Percentiles rank a stretch among this genome's conserved stretches.
Conservation (phyloP, 1,284 basidiomycete genomes). For the Boletus semigastroideus region DNA sequence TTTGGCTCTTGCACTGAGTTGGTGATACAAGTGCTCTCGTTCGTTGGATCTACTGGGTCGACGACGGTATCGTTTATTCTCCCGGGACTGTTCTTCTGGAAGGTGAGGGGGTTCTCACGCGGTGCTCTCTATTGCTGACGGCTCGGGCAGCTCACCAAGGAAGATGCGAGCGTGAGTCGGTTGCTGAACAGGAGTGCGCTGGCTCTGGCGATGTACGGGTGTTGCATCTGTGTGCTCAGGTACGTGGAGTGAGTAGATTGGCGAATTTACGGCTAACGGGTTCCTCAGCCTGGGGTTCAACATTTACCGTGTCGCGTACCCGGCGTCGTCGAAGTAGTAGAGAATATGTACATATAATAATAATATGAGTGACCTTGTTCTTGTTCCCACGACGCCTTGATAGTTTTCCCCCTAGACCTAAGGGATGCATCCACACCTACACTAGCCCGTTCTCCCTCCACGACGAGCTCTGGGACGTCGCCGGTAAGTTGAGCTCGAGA, state of each 20-base stretch:
- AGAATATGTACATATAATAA: too few relatives aligned
- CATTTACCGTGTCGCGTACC: constrained; percentile 59
- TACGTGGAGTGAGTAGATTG: constrained; percentile 40
- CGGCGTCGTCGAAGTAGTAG: too few relatives aligned
- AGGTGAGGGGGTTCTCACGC: constrained; percentile 45
- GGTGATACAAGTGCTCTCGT: constrained; percentile 72
- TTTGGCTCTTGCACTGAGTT: constrained; percentile 17
- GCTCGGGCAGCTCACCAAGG: constrained; percentile 64
- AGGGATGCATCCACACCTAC: constrained; percentile 27
- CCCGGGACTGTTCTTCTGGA: constrained; percentile 85
- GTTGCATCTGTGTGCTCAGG: constrained; percentile 87
- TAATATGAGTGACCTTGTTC: constrained; percentile 2
- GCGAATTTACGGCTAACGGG: constrained; percentile 6
- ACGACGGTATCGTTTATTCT: constrained; percentile 98
- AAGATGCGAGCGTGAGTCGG: constrained; percentile 60
- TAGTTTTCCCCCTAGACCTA: constrained; percentile 32
- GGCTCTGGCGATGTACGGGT: constrained; percentile 73
- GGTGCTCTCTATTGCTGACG: constrained; percentile 9
- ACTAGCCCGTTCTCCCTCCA: constrained; percentile 18
- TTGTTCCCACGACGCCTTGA: constrained; percentile 28
- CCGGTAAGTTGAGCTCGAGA: constrained; percentile 3
- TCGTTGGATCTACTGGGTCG: constrained; percentile 95
- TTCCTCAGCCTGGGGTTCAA: constrained; percentile 68
- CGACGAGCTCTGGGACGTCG: constrained; percentile 10
- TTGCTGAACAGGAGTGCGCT: constrained; percentile 62